These are phyloP conservation scores for Neurospora sp. DNA, from an alignment of 495 filamentous ascomycete species.

Conservation along the genomic window DNA sequence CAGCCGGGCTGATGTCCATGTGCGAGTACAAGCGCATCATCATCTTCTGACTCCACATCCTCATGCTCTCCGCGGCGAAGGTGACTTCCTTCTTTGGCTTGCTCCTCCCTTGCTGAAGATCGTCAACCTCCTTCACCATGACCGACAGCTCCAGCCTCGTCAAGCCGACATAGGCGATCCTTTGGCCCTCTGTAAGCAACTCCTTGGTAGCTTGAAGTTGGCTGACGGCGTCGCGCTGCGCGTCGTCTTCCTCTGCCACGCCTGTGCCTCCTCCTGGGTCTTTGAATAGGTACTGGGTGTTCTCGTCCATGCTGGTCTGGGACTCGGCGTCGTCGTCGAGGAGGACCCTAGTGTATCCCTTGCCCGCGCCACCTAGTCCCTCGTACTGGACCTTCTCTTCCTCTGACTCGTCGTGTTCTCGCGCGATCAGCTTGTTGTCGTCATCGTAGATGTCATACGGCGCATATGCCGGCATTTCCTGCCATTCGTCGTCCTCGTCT, in stretches of 20 bases:
- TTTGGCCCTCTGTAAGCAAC: conserved; percentile 87
- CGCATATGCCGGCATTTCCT: conserved; percentile 86
- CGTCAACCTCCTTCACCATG: conserved; percentile 60
- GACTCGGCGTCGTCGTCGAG: conserved; percentile 92
- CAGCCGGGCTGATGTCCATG: conserved; percentile 85
- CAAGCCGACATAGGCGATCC: conserved; percentile 92
- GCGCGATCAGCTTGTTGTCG: conserved; percentile 74
- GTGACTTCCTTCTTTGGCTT: conserved; percentile 58
- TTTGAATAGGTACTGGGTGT: conserved; percentile 92
- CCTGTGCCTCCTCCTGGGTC: conserved; percentile 43
- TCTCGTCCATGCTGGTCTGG: conserved; percentile 92
- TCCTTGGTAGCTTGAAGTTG: conserved; percentile 97
- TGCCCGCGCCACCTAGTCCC: conserved; percentile 75
- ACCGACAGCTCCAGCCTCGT: conserved; percentile 65
- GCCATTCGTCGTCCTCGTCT: conserved; percentile 63
- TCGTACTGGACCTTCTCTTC: conserved; percentile 65
- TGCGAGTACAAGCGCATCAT: conserved; percentile 89
- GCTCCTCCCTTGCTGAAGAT: conserved; percentile 38
- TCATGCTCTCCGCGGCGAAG: conserved; percentile 62
- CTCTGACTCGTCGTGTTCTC: conserved; percentile 60
- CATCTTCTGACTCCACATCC: conserved; percentile 96
- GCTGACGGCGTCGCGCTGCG: conserved; percentile 69
- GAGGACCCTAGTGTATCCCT: conserved; percentile 87
- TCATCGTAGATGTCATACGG: conserved; percentile 94
- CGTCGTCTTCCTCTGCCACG: conserved; percentile 63